Evolutionary conservation across 345 rosid species (phyloP), one percentile per base, ranked within the genome.

Genomic region (Lepidium didymum): DNA sequence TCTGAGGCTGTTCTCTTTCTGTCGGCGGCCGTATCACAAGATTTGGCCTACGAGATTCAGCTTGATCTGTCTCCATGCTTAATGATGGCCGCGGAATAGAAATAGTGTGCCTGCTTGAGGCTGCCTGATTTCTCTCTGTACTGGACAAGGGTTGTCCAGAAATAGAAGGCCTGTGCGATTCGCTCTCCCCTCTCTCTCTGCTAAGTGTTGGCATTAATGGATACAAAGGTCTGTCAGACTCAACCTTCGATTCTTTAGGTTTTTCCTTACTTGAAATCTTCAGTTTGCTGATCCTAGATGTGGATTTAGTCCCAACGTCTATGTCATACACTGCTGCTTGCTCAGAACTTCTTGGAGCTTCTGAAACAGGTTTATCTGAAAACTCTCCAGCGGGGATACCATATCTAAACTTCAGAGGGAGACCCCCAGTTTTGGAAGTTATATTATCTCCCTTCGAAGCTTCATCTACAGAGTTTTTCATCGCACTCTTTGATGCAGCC

Each of bases 21-120:
- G 86, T 76, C 0, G 96, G 99, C 10, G 96, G 99, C 37, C 87
- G 82, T 77, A 94, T 91, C 68, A 91, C 88, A 34, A 91, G 74
- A 57, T 90, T 83, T 44, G 87, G 89, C 78, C 82, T 89, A 74
- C 81, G 85, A 76, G 82, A 69, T 74, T 88, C 92, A 64, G 74
- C 79, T 68, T 79, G 86, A 62, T 79, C 85, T 79, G 73, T 85
- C 11, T 82, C 95, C 51, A 67, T 60, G 65, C 74, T 83, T 38
- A 38, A n/a, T 47, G 84, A 56, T n/a, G 86, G 88, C 54, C 91
- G 88, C 58, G 73, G 77, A 60, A 89, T 81, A 61, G 86, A 78
- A 54, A 88, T 74, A 36, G 86, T 75, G 14, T 83, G 81, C 66
- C 83, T 88, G 42, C 80, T 84, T 60, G 85, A 68, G 66, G 83